Conservation (phyloP, 352 stramenopile species). For the Peronospora belbahrii region DNA sequence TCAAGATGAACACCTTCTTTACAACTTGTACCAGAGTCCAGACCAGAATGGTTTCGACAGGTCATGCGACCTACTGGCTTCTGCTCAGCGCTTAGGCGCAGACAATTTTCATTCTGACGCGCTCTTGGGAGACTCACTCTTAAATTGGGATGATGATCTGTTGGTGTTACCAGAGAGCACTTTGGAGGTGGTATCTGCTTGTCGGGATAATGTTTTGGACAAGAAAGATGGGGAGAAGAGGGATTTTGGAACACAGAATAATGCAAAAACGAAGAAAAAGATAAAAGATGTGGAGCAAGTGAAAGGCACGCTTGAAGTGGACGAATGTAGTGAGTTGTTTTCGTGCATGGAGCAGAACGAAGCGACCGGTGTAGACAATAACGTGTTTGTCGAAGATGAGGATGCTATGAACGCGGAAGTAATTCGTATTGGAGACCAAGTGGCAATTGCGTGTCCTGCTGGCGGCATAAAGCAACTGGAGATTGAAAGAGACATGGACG, state of each 20-base stretch:
- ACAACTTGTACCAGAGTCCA: constrained; percentile 5
- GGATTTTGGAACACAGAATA: constrained; percentile 3
- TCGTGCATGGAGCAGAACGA: constrained; percentile 42
- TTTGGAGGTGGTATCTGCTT: constrained; percentile 11
- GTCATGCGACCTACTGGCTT: constrained; percentile 3
- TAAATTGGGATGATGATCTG: constrained; percentile 7
- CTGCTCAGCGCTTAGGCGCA: constrained; percentile 25
- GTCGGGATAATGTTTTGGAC: constrained; percentile 2
- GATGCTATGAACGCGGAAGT: constrained; percentile 51
- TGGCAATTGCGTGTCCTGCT: constrained; percentile 7
- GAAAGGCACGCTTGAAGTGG: constrained; percentile 39
- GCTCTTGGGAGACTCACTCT: constrained; percentile 5
- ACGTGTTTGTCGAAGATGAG: constrained; percentile 41
- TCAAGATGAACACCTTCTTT: constrained; percentile 25
- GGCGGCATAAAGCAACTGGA: constrained; percentile 20
- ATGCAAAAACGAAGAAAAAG: constrained; percentile 11
- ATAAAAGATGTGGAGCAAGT: constrained; percentile 20
- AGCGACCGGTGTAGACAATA: constrained; percentile 31
- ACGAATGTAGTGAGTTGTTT: constrained; percentile 51
- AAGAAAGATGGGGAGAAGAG: constrained; percentile 17
- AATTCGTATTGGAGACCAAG: too few species aligned
- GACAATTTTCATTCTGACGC: constrained; percentile 16
- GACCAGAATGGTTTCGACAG: constrained; percentile 3
- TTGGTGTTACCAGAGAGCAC: constrained; percentile 6
- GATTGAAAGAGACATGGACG: background rate